These are phyloP conservation scores for Pestalotiopsis sp. DNA, from an alignment of 2,329 filamentous ascomycete genomes.

Conservation along the genomic window DNA sequence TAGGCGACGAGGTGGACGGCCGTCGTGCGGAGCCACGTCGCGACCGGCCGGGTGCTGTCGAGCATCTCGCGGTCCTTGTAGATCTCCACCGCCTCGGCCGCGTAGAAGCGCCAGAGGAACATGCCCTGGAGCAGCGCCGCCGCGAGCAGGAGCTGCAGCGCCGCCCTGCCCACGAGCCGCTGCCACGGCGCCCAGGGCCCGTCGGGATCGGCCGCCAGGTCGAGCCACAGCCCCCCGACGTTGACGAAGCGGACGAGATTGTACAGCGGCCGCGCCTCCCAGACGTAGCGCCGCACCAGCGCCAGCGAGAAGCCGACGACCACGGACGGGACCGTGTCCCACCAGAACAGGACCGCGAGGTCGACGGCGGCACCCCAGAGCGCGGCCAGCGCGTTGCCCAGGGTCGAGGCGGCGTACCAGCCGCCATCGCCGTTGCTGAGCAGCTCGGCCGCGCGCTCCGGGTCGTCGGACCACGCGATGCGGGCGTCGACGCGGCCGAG, in stretches of 20 bases:
- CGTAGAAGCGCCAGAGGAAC: neutral
- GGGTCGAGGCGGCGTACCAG: neutral
- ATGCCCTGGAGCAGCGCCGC: neutral
- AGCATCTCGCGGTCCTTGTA: neutral
- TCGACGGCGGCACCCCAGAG: neutral
- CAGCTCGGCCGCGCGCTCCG: neutral
- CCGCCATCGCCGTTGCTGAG: neutral
- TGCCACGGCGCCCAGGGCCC: neutral
- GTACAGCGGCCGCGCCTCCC: neutral
- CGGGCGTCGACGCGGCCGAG: neutral
- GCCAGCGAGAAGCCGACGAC: neutral
- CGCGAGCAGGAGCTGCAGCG: neutral
- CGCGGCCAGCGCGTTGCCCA: neutral
- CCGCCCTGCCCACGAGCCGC: neutral
- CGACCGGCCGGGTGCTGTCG: neutral
- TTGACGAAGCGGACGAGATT: neutral
- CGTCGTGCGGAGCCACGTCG: slow-evolving; percentile 18
- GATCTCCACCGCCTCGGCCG: neutral
- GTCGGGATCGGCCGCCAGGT: neutral
- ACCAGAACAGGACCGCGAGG: neutral
- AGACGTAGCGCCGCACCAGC: neutral
- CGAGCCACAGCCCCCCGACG: neutral
- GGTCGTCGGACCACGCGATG: neutral
- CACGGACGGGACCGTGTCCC: neutral
- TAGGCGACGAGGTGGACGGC: slow-evolving; percentile 24